These are phyloP conservation scores for Miscanthus lutarioriparius DNA, from an alignment of 176 grass and related monocot genomes.

Conservation along the genomic window DNA sequence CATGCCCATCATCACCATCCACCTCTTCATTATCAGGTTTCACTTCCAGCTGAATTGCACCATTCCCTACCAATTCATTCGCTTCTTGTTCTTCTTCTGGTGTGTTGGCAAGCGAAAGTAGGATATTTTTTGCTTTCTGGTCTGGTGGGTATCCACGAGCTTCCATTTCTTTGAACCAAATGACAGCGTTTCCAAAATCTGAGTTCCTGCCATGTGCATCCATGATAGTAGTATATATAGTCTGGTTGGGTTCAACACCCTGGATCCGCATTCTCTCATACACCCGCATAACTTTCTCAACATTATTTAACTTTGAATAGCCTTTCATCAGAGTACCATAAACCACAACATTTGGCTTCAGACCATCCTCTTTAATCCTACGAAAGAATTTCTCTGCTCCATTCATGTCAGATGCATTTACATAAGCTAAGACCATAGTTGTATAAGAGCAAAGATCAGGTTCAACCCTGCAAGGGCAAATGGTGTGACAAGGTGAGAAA, in stretches of 20 bases:
- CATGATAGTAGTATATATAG: conserved; percentile 88
- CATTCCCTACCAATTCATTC: conserved; percentile 64
- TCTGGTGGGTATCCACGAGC: conserved; percentile 63
- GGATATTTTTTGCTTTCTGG: conserved; percentile 83
- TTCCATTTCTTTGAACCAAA: conserved; percentile 91
- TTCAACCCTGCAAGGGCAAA: conserved; percentile 54
- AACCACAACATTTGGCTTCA: conserved; percentile 85
- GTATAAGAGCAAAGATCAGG: conserved; percentile 94
- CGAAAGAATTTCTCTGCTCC: conserved; percentile 90
- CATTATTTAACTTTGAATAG: conserved; percentile 78
- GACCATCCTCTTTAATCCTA: conserved; percentile 87
- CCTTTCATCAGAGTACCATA: conserved; percentile 99
- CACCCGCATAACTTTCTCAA: conserved; percentile 80
- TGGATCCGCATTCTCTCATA: conserved; percentile 85
- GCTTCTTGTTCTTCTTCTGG: conserved; percentile 78
- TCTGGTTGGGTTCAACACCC: conserved; percentile 83
- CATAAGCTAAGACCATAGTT: conserved; percentile 91
- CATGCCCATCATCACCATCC: conserved; percentile 30
- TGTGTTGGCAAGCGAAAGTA: conserved; percentile 69
- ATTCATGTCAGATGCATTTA: conserved; percentile 90
- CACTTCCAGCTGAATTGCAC: conserved; percentile 41
- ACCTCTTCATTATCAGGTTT: conserved; percentile 22
- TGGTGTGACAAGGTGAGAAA: conserved; percentile 24
- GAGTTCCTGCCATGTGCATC: conserved; percentile 79
- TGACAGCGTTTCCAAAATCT: conserved; percentile 80